Conservation (phyloP, 1,284 basidiomycete species). For the Puccinia novopanici region DNA sequence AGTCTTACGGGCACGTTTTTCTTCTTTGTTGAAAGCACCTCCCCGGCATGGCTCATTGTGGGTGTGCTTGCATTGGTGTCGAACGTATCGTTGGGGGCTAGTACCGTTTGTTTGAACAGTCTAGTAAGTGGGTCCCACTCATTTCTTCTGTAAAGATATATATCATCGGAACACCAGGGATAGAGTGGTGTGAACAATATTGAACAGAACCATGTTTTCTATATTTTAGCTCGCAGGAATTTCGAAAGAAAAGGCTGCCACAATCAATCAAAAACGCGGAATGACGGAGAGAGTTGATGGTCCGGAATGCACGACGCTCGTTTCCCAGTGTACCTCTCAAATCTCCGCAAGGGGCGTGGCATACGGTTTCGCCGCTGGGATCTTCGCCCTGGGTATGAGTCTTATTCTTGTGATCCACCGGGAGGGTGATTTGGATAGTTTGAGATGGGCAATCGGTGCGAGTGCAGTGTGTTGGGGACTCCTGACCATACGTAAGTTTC, state of each 20-base stretch:
- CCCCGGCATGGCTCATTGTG: slow-evolving; percentile 1
- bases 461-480: slow-evolving; percentile 38
- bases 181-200: too few relatives aligned
- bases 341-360: slow-evolving; percentile 31
- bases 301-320: neutral
- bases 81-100: slow-evolving; percentile 11
- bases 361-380: slow-evolving; percentile 28
- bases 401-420: slow-evolving; percentile 11
- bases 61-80: slow-evolving; percentile 22
- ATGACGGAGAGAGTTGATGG: neutral
- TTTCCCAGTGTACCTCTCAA: slow-evolving; percentile 27
- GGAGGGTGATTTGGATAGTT: slow-evolving; percentile 24
- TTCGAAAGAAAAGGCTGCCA: slow-evolving; percentile 27
- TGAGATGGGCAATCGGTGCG: slow-evolving; percentile 36
- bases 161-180: too few relatives aligned
- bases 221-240: slow-evolving; percentile 18
- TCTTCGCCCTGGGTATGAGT: slow-evolving; percentile 20
- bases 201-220: too few relatives aligned
- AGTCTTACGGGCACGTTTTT: slow-evolving; percentile 28
- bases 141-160: neutral
- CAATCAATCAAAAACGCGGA: neutral
- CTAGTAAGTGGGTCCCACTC: slow-evolving; percentile 4
- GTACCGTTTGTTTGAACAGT: slow-evolving; percentile 38
- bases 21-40: slow-evolving; percentile 25
- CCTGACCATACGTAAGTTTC: slow-evolving; percentile 28